These are phyloP conservation scores for Plasmodium sp. DNA, from an alignment of 169 alveolate genomes.

Conservation along the genomic window DNA sequence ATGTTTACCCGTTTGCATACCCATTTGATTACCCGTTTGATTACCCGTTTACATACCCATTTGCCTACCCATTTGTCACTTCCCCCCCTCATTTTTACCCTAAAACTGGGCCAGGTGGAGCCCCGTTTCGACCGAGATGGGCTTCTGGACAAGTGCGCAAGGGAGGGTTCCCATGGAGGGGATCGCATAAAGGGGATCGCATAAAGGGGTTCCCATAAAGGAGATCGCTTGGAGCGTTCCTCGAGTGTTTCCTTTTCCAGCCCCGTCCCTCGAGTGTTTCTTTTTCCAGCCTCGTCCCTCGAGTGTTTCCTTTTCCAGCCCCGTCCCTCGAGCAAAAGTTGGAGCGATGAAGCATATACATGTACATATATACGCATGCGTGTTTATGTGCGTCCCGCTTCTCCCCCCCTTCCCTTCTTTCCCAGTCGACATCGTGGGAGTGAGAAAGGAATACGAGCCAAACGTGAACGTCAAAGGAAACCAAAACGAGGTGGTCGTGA, in stretches of 20 bases:
- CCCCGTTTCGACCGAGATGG: constrained; percentile 74
- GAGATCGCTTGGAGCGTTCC: not conserved
- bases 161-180: not conserved
- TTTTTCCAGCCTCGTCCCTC: too few relatives aligned
- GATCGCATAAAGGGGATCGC: not conserved
- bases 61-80: not conserved
- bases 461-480: not conserved
- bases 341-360: not conserved
- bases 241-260: not conserved
- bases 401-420: not conserved
- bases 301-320: not conserved
- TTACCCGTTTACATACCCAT: not conserved
- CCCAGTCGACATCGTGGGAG: constrained; percentile 45
- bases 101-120: constrained; percentile 16
- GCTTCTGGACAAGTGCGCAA: constrained; percentile 72
- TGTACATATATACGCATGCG: not conserved
- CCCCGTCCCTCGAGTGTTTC: too few relatives aligned
- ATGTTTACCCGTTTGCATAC: not conserved
- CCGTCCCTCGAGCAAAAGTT: not conserved
- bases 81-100: not conserved
- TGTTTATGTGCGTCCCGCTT: not conserved
- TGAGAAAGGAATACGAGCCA: constrained; percentile 24
- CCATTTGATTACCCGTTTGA: not conserved
- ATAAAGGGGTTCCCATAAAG: not conserved
- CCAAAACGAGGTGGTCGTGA: constrained; percentile 25